Conservation (phyloP, 1,284 basidiomycete genomes). For the Leccinum huronense region DNA sequence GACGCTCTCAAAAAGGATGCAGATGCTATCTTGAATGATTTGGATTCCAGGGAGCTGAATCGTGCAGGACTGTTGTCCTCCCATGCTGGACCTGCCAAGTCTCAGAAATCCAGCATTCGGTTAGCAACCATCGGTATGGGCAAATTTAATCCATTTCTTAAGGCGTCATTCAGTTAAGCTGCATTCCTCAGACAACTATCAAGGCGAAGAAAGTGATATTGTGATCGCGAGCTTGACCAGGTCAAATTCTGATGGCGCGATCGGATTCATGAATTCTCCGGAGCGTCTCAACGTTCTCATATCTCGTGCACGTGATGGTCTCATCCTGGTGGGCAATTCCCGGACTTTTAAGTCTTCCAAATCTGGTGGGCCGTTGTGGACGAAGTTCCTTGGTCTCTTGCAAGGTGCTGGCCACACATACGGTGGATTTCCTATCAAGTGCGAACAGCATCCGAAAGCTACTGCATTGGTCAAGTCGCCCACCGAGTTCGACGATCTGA, state of each 20-base stretch:
- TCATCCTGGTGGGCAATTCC: constrained; percentile 65
- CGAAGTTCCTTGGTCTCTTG: constrained; percentile 45
- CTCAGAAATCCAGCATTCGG: constrained; percentile 38
- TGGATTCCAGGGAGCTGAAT: constrained; percentile 43
- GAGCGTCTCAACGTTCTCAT: constrained; percentile 66
- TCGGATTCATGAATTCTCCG: constrained; percentile 66
- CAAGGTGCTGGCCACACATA: constrained; percentile 45
- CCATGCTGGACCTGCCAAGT: constrained; percentile 41
- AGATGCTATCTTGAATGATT: constrained; percentile 60
- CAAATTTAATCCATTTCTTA: background rate
- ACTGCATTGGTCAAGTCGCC: constrained; percentile 39
- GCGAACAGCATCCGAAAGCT: constrained; percentile 50
- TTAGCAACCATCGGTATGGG: constrained; percentile 58
- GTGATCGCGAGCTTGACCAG: constrained; percentile 59
- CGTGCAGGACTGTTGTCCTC: constrained; percentile 19
- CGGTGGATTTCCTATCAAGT: constrained; percentile 55
- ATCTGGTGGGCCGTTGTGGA: constrained; percentile 53
- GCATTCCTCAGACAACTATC: constrained; percentile 51
- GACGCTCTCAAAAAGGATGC: constrained; percentile 45
- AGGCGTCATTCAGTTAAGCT: background rate
- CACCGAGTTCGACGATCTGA: constrained; percentile 48
- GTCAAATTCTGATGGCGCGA: constrained; percentile 52
- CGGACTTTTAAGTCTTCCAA: constrained; percentile 52
- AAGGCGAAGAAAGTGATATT: constrained; percentile 68
- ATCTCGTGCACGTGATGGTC: constrained; percentile 59